phyloP scores from a whole-genome alignment of 768 basidiomycete species.

The Auricularia sp. region DNA sequence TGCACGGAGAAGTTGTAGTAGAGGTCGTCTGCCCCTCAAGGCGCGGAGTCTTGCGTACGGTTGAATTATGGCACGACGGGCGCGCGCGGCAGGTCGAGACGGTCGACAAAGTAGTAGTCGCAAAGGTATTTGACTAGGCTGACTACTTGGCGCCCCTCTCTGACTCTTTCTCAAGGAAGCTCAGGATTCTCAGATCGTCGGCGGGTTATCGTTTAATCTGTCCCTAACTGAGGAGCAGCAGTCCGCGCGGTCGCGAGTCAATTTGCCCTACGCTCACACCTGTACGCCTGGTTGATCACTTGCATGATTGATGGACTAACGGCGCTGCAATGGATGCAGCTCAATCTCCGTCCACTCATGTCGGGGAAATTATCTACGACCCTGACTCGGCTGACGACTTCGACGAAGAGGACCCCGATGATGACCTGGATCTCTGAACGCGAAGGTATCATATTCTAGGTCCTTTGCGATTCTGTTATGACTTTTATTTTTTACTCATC shows the following conservation, averaged over 20 bases:
- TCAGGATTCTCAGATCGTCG: neutral
- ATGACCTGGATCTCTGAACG: constrained; percentile 72
- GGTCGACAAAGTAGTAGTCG: constrained; percentile 5
- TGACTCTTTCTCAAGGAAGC: constrained; percentile 17
- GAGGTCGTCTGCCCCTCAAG: constrained; percentile 51
- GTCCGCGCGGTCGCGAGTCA: constrained; percentile 68
- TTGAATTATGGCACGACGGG: constrained; percentile 51
- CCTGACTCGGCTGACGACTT: constrained; percentile 92
- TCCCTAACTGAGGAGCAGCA: constrained; percentile 75
- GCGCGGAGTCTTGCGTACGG: constrained; percentile 45
- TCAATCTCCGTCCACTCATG: constrained; percentile 9
- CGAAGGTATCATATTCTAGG: neutral
- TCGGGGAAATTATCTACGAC: constrained; percentile 68
- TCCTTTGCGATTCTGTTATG: no score
- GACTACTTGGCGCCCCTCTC: neutral
- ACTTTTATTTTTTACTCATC: no score
- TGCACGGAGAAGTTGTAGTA: constrained; percentile 41
- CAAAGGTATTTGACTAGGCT: neutral
- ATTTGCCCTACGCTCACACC: constrained; percentile 84
- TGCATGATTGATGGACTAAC: no score
- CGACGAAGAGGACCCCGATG: constrained; percentile 94
- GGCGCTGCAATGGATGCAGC: neutral
- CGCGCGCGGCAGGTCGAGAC: constrained; percentile 27
- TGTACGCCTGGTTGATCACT: constrained; percentile 30
- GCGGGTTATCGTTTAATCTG: constrained; percentile 71